Evolutionary conservation across 1,284 basidiomycete species (phyloP), one percentile per base, ranked within the genome.

Genomic region (Schizophyllum amplum): DNA sequence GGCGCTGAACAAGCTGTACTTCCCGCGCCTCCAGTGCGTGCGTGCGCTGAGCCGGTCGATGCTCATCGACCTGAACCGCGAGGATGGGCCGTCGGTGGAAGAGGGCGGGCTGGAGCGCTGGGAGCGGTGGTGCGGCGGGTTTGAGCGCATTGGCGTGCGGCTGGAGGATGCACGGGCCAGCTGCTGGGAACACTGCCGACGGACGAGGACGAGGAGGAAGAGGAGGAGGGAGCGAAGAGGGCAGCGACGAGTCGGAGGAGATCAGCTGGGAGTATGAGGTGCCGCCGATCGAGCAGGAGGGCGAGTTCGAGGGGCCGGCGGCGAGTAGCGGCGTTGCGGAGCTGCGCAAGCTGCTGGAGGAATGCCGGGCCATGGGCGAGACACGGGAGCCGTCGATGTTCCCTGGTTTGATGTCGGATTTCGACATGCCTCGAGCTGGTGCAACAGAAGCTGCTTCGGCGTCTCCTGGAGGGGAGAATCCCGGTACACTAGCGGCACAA

Each of bases 131-230:
- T 86, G 80, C 77, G 72, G 72, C 6, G 72, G 71, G 60, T 85
- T 79, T 60, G 60, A 69, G 1, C 62, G 61, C 17, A 72, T 78
- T 64, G 73, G 76, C 0, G 70, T 87, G 5, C 66, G 80, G 50
- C 66, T 87, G 50, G 84, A 87, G 67, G 86, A 87, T 87, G 86
- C 63, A 86, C 86, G 0, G 85, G 83, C 0, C 77, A 71, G 11
- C 61, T 71, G 26, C 66, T 87, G 26, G 86, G 86, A 0, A 78
- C 76, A 11, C 69, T 87, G 33, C 86, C 85, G 15, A 69, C 72
- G 62, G 68, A 70, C 26, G 73, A 76, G 23, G 68, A 67, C 1
- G 69, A 66, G 0, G 69, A 67, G 4, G 68, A 71, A 15, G 71
- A 71, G 4, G 64, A 68, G 1, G 71, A 70, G 1, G 69, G 1